Base-by-base conservation (phyloP, 805 yeast genomes). In the Candida glaebosa region DNA sequence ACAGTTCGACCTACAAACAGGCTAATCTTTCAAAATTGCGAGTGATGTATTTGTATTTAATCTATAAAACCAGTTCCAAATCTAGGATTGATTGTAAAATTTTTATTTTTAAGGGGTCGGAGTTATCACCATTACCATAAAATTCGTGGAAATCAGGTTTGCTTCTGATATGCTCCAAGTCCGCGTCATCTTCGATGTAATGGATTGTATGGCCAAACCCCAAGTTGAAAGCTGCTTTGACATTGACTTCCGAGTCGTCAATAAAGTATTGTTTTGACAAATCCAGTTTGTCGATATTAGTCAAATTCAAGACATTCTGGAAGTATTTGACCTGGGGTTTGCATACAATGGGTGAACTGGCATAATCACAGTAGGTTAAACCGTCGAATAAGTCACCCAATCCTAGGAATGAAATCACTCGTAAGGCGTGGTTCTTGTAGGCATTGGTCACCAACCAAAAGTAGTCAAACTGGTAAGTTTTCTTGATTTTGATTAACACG, bases 361-460 rank as follows among this genome's bases (percentile, higher is more conserved):
- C 69, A 58, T 93, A 93, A 65, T 93, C 95, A 65, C 99, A 93
- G 63, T 69, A 91, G 1, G 97, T 88, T 50, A 93, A 74, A 0
- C 99, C 99, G 50, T 91, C 98, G 58, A 93, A 90, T 41, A 88
- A 58, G 58, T 90, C 96, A n/a, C 91, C 97, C 20, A 91, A 60
- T 2, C 96, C 97, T 37, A 91, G 68, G 37, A 91, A 69, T 33
- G 81, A 74, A 15, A 89, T 73, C 22, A 88, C 95, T 38, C 97
- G 73, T 34, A 81, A 53, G 0, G 91, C 99, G 63, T 91, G 99
- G 54, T 80, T 88, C 57, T 83, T 82, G 66, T 91, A 91, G 1
- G 99, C 98, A 60, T 91, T 91, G 3, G 99, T 91, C 55, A 88
- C 85, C 34, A 93, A 73, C 99, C 99, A 91, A 48, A 91, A 67